A percentile compares a stretch with the other conserved stretches of the same genome.
Evolutionary conservation across 176 grass and related monocot species (phyloP).

Genomic region (Ensete glaucum): DNA sequence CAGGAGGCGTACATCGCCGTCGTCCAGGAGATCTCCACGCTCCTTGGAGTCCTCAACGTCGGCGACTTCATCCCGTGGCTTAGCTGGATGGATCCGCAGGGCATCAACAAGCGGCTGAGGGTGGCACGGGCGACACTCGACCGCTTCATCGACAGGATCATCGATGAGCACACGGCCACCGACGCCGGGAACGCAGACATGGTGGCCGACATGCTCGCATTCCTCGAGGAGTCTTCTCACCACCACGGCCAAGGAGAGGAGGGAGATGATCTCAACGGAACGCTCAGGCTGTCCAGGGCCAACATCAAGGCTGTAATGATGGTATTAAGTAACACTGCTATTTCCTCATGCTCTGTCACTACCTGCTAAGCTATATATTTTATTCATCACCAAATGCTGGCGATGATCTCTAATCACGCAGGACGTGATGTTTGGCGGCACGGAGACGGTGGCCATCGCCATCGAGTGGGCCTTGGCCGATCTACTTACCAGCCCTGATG

Average conservation of each 20-base stretch:
- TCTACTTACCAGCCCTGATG: constrained; percentile 74
- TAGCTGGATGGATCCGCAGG: constrained; percentile 56
- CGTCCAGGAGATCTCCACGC: constrained; percentile 78
- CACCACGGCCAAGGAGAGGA: not conserved
- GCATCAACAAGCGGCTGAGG: constrained; percentile 50
- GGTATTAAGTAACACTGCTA: constrained; percentile 26
- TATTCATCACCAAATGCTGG: too few relatives aligned
- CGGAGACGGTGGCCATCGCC: constrained; percentile 86
- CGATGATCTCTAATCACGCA: not conserved
- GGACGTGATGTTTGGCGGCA: constrained; percentile 98
- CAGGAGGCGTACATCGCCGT: constrained; percentile 75
- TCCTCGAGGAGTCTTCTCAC: constrained; percentile 30
- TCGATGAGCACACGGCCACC: constrained; percentile 63
- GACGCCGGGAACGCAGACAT: constrained; percentile 61
- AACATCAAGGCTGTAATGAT: constrained; percentile 96
- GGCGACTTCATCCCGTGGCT: constrained; percentile 86
- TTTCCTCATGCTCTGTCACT: not conserved
- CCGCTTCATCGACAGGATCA: constrained; percentile 82
- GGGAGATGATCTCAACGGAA: constrained; percentile 50
- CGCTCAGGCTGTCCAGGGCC: constrained; percentile 52
- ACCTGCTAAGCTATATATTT: not conserved
- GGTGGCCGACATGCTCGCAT: constrained; percentile 91
- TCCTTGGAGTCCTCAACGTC: constrained; percentile 69
- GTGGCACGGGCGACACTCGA: constrained; percentile 47
- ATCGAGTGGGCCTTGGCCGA: constrained; percentile 93